Base-by-base conservation (phyloP, 1,139 yeast genomes). In the Suhomyces terraborum region DNA sequence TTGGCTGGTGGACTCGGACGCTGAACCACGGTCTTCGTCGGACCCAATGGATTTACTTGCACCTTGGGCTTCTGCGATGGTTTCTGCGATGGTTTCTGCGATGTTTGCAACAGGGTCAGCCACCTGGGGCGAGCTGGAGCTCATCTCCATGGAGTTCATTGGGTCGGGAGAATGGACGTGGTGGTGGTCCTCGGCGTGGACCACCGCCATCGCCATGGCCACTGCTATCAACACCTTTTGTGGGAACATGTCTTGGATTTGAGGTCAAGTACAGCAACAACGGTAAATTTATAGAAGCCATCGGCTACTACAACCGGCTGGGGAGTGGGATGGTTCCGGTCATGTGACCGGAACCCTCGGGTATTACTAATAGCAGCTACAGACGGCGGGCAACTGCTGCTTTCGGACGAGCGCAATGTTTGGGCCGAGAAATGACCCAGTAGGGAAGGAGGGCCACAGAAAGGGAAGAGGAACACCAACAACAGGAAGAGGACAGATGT, bases 291-390 rank as follows among this genome's bases (percentile, higher is more conserved):
- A 38, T 38, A 38, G 26, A 38, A 29, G 37, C 17, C 33, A 28
- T 24, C 18, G 21, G 27, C 8, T 17, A 5, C 36, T 23, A 14
- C 14, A 18, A 17, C 9, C 34, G 22, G 28, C 13, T 5, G 18
- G 4, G 10, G n/a, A n/a, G n/a, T n/a, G n/a, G n/a, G n/a, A n/a
- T n/a, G n/a, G n/a, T n/a, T n/a, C n/a, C n/a, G 19, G 35, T 48
- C 55, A 51, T 38, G 53, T 51, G 55, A 50, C 41, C 53, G 55
- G 55, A 47, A 45, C 39, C 29, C 24, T 47, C 55, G 55, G 55
- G 31, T 22, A 36, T 31, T 36, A 31, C 35, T 36, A 23, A 30
- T 23, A 10, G 17, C 8, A 23, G 18, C 20, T 17, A 14, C n/a
- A 22, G 35, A 32, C 35, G 28, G 29, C 23, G 18, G 29, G 24